Evolutionary conservation across 73 alveolate genomes (phyloP), one percentile per base, ranked within the genome.

Genomic region (Stentor coeruleus): DNA sequence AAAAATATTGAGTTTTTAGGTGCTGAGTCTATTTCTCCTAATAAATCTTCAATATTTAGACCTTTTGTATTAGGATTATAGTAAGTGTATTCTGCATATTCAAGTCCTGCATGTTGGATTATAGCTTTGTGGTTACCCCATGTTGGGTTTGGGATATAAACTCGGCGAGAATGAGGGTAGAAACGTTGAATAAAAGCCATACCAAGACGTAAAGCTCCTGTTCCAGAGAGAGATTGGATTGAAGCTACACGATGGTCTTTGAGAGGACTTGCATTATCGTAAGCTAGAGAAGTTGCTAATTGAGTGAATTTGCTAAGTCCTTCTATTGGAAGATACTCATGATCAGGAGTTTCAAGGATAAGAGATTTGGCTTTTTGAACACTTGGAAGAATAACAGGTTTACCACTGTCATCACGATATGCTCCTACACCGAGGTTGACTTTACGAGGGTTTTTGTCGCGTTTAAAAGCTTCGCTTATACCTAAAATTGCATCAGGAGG

Each of bases 311-410:
- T 92, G 11, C 98, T 96, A 41, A 74, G 77, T 38, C 99, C 99
- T 41, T 93, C 98, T 35, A 95, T 95, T 30, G 99, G 98, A 30
- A 93, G 90, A 84, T 97, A 97, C 89, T 97, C 99, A 92, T 97
- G 90, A 82, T 93, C 86, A 36, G 28, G 28, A 84, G 85, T 31
- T 86, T 20, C 41, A 57, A 95, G 87, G 0, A 95, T 90, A 40
- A 89, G 86, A 81, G 87, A 75, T 57, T 84, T 85, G 4, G 99
- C 99, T 90, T 91, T 83, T 76, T 87, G 59, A 26, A 79, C 86
- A 20, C 58, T 20, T 14, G 84, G 86, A 33, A 79, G 85, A 28
- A 79, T 36, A 14, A 74, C 40, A 30, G 86, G 86, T 26, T 3
- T 89, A 74, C 98, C 98, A 35, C 93, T 86, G 39, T 95, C 95